A percentile compares a stretch with the other conserved stretches of the same genome.
Evolutionary conservation across 352 stramenopile genomes (phyloP).

Genomic region (Phytopythium mirpurense): DNA sequence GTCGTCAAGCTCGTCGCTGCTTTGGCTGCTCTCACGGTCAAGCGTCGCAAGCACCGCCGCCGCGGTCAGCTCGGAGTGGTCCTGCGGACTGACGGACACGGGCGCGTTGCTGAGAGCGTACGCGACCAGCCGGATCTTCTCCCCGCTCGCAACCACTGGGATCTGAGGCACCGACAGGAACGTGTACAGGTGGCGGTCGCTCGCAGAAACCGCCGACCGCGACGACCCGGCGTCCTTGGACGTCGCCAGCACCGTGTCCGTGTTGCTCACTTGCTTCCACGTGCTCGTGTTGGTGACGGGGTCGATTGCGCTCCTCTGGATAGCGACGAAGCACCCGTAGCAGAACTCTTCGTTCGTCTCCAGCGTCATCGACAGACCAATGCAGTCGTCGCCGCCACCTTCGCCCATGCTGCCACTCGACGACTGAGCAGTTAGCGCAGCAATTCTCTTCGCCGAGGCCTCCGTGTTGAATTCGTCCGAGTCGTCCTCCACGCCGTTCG

Average conservation of each 20-base stretch:
- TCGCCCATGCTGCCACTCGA: not conserved
- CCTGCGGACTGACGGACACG: slow-evolving; percentile 32
- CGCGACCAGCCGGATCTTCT: slow-evolving; percentile 74
- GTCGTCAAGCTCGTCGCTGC: slow-evolving; percentile 21
- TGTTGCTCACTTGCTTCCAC: slow-evolving; percentile 79
- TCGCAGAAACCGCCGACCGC: slow-evolving; percentile 4
- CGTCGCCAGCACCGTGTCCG: slow-evolving; percentile 66
- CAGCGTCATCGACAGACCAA: slow-evolving; percentile 77
- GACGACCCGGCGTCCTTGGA: slow-evolving; percentile 33
- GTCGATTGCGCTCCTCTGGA: slow-evolving; percentile 46
- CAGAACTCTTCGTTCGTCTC: slow-evolving; percentile 77
- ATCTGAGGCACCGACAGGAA: slow-evolving; percentile 83
- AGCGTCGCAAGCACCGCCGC: slow-evolving; percentile 66
- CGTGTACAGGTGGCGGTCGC: slow-evolving; percentile 63
- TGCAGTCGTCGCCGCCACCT: slow-evolving; percentile 42
- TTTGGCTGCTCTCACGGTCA: slow-evolving; percentile 45
- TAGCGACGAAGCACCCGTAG: slow-evolving; percentile 74
- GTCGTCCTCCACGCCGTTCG: slow-evolving; percentile 30
- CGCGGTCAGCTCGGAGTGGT: slow-evolving; percentile 77
- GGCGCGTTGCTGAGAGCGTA: slow-evolving; percentile 46
- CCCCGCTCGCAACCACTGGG: slow-evolving; percentile 40
- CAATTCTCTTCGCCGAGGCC: not conserved
- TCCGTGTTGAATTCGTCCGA: slow-evolving; percentile 9
- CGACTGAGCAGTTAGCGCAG: slow-evolving; percentile 1
- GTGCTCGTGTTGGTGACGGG: slow-evolving; percentile 26